Percentiles rank a stretch among this genome's conserved stretches.
phyloP scores from a whole-genome alignment of 257 asterid species.

The Capsicum baccatum region DNA sequence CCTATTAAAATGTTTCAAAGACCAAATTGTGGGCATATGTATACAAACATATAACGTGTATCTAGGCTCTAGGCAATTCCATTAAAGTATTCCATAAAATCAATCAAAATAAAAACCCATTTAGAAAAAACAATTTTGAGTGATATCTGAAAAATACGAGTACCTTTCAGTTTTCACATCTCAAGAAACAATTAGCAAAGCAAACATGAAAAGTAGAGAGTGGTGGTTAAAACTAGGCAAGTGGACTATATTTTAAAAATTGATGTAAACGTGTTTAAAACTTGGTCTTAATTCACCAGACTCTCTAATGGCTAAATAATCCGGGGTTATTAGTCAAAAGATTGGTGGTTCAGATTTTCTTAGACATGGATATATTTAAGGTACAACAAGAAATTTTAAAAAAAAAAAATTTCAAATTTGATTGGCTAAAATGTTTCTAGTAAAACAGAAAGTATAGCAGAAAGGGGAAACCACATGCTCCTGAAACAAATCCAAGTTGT shows the following conservation, averaged over 20 bases:
- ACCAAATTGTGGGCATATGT: neutral
- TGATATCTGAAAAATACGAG: too few species aligned
- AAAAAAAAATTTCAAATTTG: too few species aligned
- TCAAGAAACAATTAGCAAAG: neutral
- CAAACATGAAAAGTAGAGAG: slow-evolving; percentile 15
- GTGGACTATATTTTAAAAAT: neutral
- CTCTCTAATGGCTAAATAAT: neutral
- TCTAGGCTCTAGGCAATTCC: neutral
- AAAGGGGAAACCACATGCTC: too few species aligned
- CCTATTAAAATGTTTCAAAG: neutral
- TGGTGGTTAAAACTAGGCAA: neutral
- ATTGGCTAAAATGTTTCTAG: too few species aligned
- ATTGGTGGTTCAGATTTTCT: neutral
- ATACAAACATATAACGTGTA: neutral
- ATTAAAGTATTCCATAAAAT: neutral
- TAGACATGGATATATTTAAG: neutral
- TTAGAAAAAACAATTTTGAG: too few species aligned
- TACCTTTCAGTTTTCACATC: neutral
- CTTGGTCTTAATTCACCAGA: neutral
- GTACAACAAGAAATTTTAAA: neutral
- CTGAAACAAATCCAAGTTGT: too few species aligned
- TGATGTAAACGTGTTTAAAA: neutral
- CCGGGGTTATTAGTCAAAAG: neutral
- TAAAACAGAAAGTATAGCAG: too few species aligned
- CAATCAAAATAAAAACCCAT: neutral